Evolutionary conservation across 192 early-diverging fungal species (phyloP).

Genomic region (Oehlia diaphana): DNA sequence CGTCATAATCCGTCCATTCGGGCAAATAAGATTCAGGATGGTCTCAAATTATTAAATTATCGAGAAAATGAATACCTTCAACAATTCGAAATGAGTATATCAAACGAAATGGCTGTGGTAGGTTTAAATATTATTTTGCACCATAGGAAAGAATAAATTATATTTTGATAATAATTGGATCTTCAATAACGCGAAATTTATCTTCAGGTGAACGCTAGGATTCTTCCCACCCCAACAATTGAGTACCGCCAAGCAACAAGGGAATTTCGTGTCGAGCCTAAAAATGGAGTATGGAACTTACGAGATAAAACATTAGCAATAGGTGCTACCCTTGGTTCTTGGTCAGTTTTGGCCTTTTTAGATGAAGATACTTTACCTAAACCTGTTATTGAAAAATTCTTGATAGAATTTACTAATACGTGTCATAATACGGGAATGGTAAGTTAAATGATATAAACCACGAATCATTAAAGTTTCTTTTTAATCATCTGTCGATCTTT

Average conservation of each 20-base stretch:
- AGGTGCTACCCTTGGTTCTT: conserved; percentile 75
- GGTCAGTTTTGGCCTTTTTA: conserved; percentile 83
- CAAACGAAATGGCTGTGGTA: conserved; percentile 51
- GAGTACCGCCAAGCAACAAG: neutral
- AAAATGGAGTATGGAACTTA: conserved; percentile 85
- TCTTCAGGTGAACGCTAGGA: neutral
- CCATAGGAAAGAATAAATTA: conserved; percentile 43
- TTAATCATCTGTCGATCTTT: too few relatives aligned
- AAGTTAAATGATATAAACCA: too few relatives aligned
- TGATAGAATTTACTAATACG: conserved; percentile 69
- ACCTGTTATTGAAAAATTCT: conserved; percentile 55
- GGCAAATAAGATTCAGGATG: conserved; percentile 76
- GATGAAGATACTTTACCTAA: conserved; percentile 63
- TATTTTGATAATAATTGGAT: conserved; percentile 4
- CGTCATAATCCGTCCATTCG: conserved; percentile 81
- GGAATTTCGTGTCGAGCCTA: conserved; percentile 44
- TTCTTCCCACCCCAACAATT: neutral
- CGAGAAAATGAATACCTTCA: conserved; percentile 71
- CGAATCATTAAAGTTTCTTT: too few relatives aligned
- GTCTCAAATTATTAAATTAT: conserved; percentile 68
- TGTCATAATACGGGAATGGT: conserved; percentile 68
- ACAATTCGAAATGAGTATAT: conserved; percentile 74
- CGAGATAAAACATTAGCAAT: conserved; percentile 74
- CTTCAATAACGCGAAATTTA: neutral
- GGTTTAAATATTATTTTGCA: too few relatives aligned